Conservation (phyloP, 2,329 filamentous ascomycete genomes). For the Ascochyta fabae region DNA sequence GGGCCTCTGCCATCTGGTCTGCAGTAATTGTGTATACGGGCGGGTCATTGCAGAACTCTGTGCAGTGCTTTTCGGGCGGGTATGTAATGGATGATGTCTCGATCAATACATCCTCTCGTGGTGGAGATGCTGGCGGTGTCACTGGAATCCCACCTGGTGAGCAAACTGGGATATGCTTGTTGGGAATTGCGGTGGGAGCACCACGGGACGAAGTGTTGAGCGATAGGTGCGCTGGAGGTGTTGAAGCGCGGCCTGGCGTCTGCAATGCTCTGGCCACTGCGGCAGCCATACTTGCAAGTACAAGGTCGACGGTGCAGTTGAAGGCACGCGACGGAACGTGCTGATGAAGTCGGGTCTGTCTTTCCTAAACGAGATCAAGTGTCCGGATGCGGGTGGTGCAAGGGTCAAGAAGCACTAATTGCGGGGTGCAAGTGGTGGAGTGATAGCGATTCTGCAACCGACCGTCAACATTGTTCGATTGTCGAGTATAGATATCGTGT, state of each 20-base stretch:
- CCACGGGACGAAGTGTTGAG: constrained; percentile 64
- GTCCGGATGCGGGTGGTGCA: constrained; percentile 14
- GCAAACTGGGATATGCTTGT: constrained; percentile 89
- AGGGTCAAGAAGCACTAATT: constrained; percentile 13
- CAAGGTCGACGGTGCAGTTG: constrained; percentile 25
- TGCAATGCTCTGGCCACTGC: constrained; percentile 50
- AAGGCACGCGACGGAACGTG: constrained; percentile 36
- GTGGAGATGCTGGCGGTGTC: constrained; percentile 65
- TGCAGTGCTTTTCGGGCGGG: constrained; percentile 71
- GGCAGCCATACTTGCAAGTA: constrained; percentile 49
- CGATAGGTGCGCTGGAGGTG: constrained; percentile 61
- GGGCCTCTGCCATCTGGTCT: constrained; percentile 70
- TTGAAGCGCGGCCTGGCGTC: constrained; percentile 47
- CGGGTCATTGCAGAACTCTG: constrained; percentile 59
- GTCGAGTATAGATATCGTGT: constrained; percentile 8
- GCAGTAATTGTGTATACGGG: constrained; percentile 76
- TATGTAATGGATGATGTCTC: constrained; percentile 74
- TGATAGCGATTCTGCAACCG: constrained; percentile 2
- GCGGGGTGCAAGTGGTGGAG: constrained; percentile 17
- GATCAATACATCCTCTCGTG: constrained; percentile 61
- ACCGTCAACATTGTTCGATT: constrained; percentile 19
- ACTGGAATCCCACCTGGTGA: constrained; percentile 73
- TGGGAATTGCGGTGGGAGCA: constrained; percentile 71
- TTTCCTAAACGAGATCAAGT: constrained; percentile 13
- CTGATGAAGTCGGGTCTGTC: constrained; percentile 17